Conservation (phyloP, 805 yeast genomes). For the Hanseniaspora lindneri region DNA sequence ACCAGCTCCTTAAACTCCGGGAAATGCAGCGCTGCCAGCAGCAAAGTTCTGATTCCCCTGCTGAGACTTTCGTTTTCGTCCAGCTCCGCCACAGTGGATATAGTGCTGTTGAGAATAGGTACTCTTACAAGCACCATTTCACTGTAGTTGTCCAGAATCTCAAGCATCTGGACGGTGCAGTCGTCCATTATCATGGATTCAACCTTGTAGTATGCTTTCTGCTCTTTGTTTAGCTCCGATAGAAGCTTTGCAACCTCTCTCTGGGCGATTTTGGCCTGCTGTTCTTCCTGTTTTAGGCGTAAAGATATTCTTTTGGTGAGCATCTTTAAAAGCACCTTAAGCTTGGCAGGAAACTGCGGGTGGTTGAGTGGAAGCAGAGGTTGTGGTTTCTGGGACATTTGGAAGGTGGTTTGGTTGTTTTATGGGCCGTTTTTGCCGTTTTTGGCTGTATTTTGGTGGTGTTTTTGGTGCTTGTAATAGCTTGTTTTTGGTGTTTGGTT, state of each 20-base stretch:
- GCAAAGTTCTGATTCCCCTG: constrained; percentile 62
- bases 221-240: constrained; percentile 51
- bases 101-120: constrained; percentile 38
- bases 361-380: constrained; percentile 2
- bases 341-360: constrained; percentile 26
- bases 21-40: constrained; percentile 53
- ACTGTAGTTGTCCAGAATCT: constrained; percentile 68
- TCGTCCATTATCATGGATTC: constrained; percentile 79
- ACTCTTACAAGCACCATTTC: constrained; percentile 63
- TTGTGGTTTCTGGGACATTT: background rate
- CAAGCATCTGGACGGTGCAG: constrained; percentile 64
- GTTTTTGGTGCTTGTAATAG: background rate
- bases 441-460: background rate
- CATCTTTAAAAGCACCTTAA: constrained; percentile 40
- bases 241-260: constrained; percentile 60
- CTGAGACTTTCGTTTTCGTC: constrained; percentile 33
- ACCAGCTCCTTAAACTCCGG: constrained; percentile 63
- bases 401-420: background rate
- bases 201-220: constrained; percentile 70
- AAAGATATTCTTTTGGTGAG: constrained; percentile 58
- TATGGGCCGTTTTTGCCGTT: too few relatives aligned
- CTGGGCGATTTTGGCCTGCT: constrained; percentile 63
- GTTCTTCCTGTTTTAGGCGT: constrained; percentile 61
- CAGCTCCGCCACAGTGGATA: constrained; percentile 27
- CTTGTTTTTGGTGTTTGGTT: too few relatives aligned